A percentile compares a stretch with the other conserved stretches of the same genome.
Evolutionary conservation across 371 early-diverging fungal species (phyloP).

Genomic region (Dichotomocladium elegans): DNA sequence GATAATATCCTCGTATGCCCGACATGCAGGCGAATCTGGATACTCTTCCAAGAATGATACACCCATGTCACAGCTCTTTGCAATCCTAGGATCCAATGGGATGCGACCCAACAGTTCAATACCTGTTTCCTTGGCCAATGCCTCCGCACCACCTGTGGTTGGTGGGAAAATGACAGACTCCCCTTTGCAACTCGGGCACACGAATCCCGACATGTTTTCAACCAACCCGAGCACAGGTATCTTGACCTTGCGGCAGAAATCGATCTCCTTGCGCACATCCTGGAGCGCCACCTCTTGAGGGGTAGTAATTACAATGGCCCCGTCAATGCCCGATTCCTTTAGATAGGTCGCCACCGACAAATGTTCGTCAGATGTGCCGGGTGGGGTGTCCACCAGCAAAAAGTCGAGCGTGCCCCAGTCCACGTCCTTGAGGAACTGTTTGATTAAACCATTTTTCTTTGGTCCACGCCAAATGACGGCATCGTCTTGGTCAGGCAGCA

Average conservation of each 20-base stretch:
- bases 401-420: conserved; percentile 93
- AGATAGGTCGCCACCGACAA: conserved; percentile 80
- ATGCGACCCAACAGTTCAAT: conserved; percentile 81
- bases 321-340: conserved; percentile 76
- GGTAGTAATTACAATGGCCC: conserved; percentile 96
- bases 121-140: conserved; percentile 75
- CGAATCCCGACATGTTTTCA: conserved; percentile 98
- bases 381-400: conserved; percentile 98
- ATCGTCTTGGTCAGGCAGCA: conserved; percentile 86
- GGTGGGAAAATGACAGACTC: conserved; percentile 87
- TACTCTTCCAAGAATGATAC: conserved; percentile 81
- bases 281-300: conserved; percentile 96
- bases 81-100: conserved; percentile 92
- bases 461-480: conserved; percentile 99
- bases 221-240: conserved; percentile 93
- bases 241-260: conserved; percentile 91
- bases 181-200: conserved; percentile 90
- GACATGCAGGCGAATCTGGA: conserved; percentile 84
- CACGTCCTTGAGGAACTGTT: conserved; percentile 96
- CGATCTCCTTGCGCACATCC: conserved; percentile 95
- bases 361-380: conserved; percentile 99
- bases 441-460: conserved; percentile 93
- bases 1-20: conserved; percentile 72
- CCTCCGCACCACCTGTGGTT: conserved; percentile 87
- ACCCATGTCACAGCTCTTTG: conserved; percentile 78